phyloP scores from a whole-genome alignment of 2,329 filamentous ascomycete species.

The Apiospora koreana region DNA sequence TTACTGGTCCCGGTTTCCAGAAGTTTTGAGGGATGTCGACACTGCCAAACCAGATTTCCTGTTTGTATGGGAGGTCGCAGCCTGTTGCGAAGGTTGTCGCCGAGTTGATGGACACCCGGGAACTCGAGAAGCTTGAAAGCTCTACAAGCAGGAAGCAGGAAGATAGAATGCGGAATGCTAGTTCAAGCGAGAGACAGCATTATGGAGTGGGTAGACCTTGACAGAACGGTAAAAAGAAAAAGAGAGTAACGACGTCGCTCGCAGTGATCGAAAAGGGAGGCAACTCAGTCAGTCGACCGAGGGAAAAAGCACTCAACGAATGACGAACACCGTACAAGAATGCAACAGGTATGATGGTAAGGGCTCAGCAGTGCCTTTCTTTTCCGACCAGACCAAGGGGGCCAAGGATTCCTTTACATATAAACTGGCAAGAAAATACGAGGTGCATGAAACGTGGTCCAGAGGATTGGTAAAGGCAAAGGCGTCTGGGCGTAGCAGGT shows the following conservation, averaged over 20 bases:
- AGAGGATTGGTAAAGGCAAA: not conserved
- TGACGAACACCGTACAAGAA: not conserved
- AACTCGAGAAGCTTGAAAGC: not conserved
- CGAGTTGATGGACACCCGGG: not conserved
- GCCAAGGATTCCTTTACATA: constrained; percentile 7
- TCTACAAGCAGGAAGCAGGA: not conserved
- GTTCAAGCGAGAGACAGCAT: not conserved
- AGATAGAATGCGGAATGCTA: not conserved
- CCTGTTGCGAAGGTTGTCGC: not conserved
- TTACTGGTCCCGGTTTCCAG: not conserved
- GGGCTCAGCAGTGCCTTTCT: not conserved
- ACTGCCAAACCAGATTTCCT: not conserved
- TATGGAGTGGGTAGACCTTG: not conserved
- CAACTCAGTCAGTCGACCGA: not conserved
- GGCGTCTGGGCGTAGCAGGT: not conserved
- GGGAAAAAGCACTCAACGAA: not conserved
- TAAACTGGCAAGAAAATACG: not conserved
- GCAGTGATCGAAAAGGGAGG: not conserved
- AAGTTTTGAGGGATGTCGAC: not conserved
- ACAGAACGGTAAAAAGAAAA: not conserved
- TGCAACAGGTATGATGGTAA: not conserved
- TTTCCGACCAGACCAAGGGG: not conserved
- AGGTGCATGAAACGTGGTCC: constrained; percentile 3
- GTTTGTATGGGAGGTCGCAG: not conserved
- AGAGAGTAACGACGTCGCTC: not conserved